phyloP scores from a whole-genome alignment of 495 filamentous ascomycete species.

The Tuber borchii region DNA sequence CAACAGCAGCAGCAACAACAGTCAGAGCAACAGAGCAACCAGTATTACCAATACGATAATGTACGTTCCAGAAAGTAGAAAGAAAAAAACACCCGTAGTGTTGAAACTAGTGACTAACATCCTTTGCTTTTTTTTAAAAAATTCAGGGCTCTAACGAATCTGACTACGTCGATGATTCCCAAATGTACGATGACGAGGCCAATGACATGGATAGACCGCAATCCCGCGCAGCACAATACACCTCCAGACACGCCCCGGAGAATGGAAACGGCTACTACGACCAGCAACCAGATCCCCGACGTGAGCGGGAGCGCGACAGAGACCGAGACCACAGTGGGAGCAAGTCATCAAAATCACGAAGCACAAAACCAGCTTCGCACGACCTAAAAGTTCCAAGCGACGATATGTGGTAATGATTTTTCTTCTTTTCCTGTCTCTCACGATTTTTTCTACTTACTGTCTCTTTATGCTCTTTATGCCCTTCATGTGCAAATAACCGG shows the following conservation, averaged over 20 bases:
- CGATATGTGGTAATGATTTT: slow-evolving; percentile 32
- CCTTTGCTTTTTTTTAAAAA: slow-evolving; percentile 26
- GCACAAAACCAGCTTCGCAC: slow-evolving; percentile 6
- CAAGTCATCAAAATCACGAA: slow-evolving; percentile 9
- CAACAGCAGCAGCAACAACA: slow-evolving; percentile 55
- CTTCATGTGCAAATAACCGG: neutral
- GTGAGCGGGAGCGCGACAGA: slow-evolving; percentile 14
- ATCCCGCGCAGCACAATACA: slow-evolving; percentile 50
- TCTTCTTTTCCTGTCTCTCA: neutral
- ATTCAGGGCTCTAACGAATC: slow-evolving; percentile 46
- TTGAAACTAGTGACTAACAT: slow-evolving; percentile 15
- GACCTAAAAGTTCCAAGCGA: slow-evolving; percentile 14
- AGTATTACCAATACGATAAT: slow-evolving; percentile 48
- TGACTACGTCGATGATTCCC: slow-evolving; percentile 53
- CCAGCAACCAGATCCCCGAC: slow-evolving; percentile 11
- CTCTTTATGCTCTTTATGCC: neutral
- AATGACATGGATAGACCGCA: slow-evolving; percentile 52
- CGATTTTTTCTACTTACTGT: neutral
- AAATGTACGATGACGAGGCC: slow-evolving; percentile 52
- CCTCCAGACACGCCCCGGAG: slow-evolving; percentile 43
- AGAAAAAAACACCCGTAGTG: slow-evolving; percentile 35
- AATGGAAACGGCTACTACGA: slow-evolving; percentile 47
- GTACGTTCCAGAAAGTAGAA: slow-evolving; percentile 8
- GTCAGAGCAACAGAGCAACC: slow-evolving; percentile 44
- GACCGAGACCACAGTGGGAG: slow-evolving; percentile 12